These are phyloP conservation scores for Nepenthes gracilis DNA, from an alignment of 148 eudicot species.

Conservation along the genomic window DNA sequence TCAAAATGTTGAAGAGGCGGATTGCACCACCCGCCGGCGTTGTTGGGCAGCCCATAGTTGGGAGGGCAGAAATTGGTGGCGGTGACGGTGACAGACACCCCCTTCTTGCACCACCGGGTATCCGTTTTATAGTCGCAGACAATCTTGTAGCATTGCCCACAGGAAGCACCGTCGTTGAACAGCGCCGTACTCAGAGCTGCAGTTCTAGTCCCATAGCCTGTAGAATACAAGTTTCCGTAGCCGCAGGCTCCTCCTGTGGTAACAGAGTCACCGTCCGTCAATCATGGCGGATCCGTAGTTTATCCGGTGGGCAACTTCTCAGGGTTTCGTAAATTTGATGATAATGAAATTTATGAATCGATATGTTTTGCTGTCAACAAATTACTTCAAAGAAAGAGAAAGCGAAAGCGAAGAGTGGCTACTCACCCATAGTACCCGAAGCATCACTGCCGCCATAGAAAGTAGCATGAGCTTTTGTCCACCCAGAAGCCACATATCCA, in stretches of 20 bases:
- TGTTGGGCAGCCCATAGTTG: conserved; percentile 47
- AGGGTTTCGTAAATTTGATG: no score
- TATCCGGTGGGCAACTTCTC: no score
- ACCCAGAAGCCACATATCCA: conserved; percentile 45
- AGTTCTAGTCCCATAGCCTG: conserved; percentile 63
- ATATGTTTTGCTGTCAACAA: no score
- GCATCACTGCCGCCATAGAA: conserved; percentile 80
- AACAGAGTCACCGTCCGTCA: background rate
- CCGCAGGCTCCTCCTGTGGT: conserved; percentile 90
- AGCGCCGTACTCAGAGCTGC: conserved; percentile 85
- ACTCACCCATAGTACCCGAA: conserved; percentile 78
- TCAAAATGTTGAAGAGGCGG: conserved; percentile 93
- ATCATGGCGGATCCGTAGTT: background rate
- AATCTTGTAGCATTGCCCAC: conserved; percentile 86
- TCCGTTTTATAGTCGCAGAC: conserved; percentile 45
- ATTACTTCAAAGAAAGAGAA: no score
- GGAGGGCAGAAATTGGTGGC: conserved; percentile 98
- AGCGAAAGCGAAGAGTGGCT: background rate
- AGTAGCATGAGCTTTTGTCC: conserved; percentile 58
- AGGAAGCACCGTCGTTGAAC: conserved; percentile 68
- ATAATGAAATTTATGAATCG: no score
- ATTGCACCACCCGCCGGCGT: conserved; percentile 89
- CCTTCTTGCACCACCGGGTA: conserved; percentile 55
- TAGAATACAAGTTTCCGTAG: conserved; percentile 62
- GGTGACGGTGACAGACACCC: conserved; percentile 50